Evolutionary conservation across 2,329 filamentous ascomycete species (phyloP).

Genomic region (Arthrobotrys conoides): DNA sequence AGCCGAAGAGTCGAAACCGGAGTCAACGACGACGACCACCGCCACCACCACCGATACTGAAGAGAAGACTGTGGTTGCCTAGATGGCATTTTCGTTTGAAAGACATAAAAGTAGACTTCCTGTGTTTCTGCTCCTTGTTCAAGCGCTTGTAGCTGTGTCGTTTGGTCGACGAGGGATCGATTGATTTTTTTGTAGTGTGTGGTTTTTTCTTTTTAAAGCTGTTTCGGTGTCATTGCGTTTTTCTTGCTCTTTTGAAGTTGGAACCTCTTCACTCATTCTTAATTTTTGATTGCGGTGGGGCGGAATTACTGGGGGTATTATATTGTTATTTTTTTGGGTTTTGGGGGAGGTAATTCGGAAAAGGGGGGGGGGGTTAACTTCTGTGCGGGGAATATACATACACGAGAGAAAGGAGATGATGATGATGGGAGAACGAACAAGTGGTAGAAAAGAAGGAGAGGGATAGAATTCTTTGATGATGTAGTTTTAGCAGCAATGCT

Average conservation of each 20-base stretch:
- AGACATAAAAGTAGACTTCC: constrained; percentile 41
- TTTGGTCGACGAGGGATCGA: constrained; percentile 14
- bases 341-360: neutral
- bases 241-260: constrained; percentile 9
- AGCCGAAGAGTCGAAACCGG: constrained; percentile 51
- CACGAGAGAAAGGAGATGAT: neutral
- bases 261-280: constrained; percentile 47
- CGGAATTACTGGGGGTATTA: neutral
- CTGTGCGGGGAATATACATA: neutral
- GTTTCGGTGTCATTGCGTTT: constrained; percentile 5
- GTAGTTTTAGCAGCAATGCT: constrained; percentile 50
- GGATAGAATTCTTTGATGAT: constrained; percentile 28
- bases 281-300: constrained; percentile 16
- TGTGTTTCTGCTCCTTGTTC: constrained; percentile 24
- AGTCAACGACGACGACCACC: constrained; percentile 32
- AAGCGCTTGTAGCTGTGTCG: constrained; percentile 18
- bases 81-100: constrained; percentile 23
- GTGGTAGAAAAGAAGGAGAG: neutral
- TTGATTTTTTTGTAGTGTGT: constrained; percentile 3
- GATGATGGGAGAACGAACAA: neutral
- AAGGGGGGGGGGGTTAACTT: neutral
- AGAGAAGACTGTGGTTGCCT: constrained; percentile 47
- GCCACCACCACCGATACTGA: too few relatives aligned
- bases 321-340: constrained; percentile 9
- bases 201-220: neutral